Percentiles rank a stretch among this genome's conserved stretches.
Conservation (phyloP, 208 protist species). For the Acanthamoeba sp. region DNA sequence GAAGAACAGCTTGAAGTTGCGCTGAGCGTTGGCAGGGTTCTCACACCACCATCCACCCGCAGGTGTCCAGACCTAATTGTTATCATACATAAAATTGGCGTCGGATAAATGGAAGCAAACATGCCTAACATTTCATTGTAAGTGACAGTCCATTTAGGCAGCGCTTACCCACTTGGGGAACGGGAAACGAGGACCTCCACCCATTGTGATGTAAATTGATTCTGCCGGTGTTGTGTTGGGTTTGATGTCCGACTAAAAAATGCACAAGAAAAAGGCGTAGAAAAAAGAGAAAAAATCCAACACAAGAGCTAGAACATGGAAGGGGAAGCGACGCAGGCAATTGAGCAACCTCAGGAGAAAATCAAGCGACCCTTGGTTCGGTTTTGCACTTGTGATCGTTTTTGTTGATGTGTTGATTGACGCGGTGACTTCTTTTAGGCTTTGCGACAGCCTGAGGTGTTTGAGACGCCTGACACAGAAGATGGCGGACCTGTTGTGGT, state of each 20-base stretch:
- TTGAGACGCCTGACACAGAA: slow-evolving; percentile 47
- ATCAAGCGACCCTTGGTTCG: background rate
- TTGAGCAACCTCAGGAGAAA: background rate
- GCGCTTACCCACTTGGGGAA: slow-evolving; percentile 32
- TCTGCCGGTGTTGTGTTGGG: background rate
- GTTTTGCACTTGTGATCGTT: background rate
- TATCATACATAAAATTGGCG: too few species aligned
- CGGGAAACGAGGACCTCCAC: slow-evolving; percentile 61
- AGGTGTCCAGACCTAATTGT: slow-evolving; percentile 52
- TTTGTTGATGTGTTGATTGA: background rate
- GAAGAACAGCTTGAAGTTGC: background rate
- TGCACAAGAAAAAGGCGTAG: background rate
- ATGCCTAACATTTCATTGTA: too few species aligned
- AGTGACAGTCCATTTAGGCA: background rate
- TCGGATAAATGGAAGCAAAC: too few species aligned
- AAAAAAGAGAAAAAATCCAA: background rate
- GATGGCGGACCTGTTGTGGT: slow-evolving; percentile 14
- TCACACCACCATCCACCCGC: slow-evolving; percentile 48
- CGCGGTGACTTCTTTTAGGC: background rate
- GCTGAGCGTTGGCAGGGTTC: slow-evolving; percentile 2
- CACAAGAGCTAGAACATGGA: background rate
- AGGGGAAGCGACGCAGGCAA: background rate
- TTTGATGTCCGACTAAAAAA: too few species aligned
- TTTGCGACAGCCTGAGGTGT: slow-evolving; percentile 47
- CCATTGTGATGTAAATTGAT: slow-evolving; percentile 10